phyloP scores from a whole-genome alignment of 768 basidiomycete species.

The Boletus subcaerulescens region DNA sequence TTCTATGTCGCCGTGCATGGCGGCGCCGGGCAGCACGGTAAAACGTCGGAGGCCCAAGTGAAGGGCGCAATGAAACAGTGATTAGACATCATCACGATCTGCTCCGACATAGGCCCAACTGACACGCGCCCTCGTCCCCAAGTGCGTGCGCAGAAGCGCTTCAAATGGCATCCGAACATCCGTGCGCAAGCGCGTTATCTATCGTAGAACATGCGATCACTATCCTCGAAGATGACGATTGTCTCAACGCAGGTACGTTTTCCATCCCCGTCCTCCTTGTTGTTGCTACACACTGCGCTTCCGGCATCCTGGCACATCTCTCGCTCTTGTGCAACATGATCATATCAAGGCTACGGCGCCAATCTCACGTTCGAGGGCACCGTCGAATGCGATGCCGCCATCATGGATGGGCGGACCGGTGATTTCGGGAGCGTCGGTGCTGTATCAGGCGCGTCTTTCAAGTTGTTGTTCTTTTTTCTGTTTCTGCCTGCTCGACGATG shows the following conservation, averaged over 20 bases:
- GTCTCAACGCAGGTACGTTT: slow-evolving; percentile 63
- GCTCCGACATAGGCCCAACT: neutral
- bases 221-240: slow-evolving; percentile 61
- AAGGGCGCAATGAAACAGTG: slow-evolving; percentile 58
- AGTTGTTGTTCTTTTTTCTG: neutral
- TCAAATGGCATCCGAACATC: slow-evolving; percentile 7
- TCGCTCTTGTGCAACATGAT: neutral
- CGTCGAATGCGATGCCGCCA: slow-evolving; percentile 80
- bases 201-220: slow-evolving; percentile 54
- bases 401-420: slow-evolving; percentile 52
- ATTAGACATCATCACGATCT: slow-evolving; percentile 2
- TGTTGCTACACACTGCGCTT: neutral
- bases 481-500: neutral
- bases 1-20: slow-evolving; percentile 66
- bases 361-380: slow-evolving; percentile 71
- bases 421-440: slow-evolving; percentile 77
- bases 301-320: neutral
- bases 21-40: slow-evolving; percentile 69
- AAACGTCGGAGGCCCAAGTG: slow-evolving; percentile 45
- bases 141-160: slow-evolving; percentile 56
- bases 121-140: neutral
- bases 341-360: slow-evolving; percentile 62
- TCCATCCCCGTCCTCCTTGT: neutral
- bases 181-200: slow-evolving; percentile 34
- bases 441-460: slow-evolving; percentile 48